These are phyloP conservation scores for Penicillium samsonianum DNA, from an alignment of 495 filamentous ascomycete genomes.

Conservation along the genomic window DNA sequence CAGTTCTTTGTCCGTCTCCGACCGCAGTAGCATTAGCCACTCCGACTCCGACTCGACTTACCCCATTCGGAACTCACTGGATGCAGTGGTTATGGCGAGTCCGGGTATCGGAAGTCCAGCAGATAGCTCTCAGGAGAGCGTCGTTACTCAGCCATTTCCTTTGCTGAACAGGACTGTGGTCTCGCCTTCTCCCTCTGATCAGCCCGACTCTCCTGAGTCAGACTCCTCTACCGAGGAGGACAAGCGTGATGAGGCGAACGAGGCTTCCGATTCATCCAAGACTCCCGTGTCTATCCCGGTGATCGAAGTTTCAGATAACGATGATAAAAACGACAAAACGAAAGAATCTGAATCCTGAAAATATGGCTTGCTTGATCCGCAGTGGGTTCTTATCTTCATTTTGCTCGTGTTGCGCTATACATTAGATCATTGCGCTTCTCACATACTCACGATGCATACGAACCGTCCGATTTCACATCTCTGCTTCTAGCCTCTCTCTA, in stretches of 20 bases:
- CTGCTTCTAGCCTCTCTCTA: not conserved
- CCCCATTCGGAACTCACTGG: slow-evolving; percentile 31
- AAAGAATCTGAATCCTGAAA: slow-evolving; percentile 3
- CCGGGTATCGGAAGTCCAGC: slow-evolving; percentile 35
- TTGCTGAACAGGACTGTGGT: slow-evolving; percentile 10
- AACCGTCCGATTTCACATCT: not conserved
- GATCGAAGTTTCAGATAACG: slow-evolving; percentile 28
- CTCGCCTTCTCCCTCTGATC: slow-evolving; percentile 6
- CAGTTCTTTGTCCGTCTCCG: slow-evolving; percentile 54
- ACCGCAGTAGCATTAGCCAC: slow-evolving; percentile 40
- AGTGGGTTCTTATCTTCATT: no score
- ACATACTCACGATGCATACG: slow-evolving; percentile 8
- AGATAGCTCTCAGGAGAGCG: slow-evolving; percentile 44
- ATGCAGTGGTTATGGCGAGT: slow-evolving; percentile 33
- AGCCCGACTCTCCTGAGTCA: slow-evolving; percentile 10
- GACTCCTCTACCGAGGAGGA: slow-evolving; percentile 11
- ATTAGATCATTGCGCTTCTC: not conserved
- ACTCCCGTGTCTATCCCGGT: slow-evolving; percentile 21
- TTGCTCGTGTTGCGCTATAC: not conserved
- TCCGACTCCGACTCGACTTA: slow-evolving; percentile 34
- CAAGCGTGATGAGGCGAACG: not conserved
- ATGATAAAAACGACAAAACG: slow-evolving; percentile 9
- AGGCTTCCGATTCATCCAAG: not conserved
- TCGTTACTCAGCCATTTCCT: slow-evolving; percentile 11
- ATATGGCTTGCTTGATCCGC: not conserved